phyloP scores from a whole-genome alignment of 169 alveolate species.

The Cystoisospora suis region DNA sequence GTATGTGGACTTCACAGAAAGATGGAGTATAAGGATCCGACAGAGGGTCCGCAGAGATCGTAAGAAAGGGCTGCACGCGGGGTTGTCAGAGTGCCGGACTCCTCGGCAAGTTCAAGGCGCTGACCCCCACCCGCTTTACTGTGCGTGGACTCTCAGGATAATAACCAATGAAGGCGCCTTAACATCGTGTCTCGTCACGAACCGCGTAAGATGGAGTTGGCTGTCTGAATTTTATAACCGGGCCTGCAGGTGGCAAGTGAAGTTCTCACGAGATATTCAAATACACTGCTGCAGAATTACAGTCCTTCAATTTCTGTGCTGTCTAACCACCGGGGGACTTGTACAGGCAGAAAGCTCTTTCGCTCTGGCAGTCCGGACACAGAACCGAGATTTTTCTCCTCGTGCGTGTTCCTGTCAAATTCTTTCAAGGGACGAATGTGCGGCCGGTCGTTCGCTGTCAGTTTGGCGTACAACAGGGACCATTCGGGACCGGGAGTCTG shows the following conservation, averaged over 20 bases:
- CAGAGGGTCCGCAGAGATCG: conserved; percentile 11
- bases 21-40: conserved; percentile 10
- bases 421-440: conserved; percentile 19
- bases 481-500: not conserved
- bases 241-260: not conserved
- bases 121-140: too few species aligned
- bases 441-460: conserved; percentile 13
- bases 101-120: too few species aligned
- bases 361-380: too few species aligned
- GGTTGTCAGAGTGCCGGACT: too few species aligned
- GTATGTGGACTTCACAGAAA: not conserved
- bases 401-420: not conserved
- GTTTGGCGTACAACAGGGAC: not conserved
- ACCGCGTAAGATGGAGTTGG: conserved; percentile 1
- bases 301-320: too few species aligned
- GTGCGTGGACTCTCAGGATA: not conserved
- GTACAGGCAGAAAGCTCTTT: too few species aligned
- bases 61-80: too few species aligned
- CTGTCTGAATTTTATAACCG: not conserved
- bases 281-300: too few species aligned
- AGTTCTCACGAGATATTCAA: not conserved
- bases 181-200: conserved; percentile 14
- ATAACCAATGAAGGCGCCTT: not conserved
- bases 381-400: not conserved
- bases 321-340: too few species aligned